phyloP scores from a whole-genome alignment of 352 stramenopile species.

The Pythium dissimile region DNA sequence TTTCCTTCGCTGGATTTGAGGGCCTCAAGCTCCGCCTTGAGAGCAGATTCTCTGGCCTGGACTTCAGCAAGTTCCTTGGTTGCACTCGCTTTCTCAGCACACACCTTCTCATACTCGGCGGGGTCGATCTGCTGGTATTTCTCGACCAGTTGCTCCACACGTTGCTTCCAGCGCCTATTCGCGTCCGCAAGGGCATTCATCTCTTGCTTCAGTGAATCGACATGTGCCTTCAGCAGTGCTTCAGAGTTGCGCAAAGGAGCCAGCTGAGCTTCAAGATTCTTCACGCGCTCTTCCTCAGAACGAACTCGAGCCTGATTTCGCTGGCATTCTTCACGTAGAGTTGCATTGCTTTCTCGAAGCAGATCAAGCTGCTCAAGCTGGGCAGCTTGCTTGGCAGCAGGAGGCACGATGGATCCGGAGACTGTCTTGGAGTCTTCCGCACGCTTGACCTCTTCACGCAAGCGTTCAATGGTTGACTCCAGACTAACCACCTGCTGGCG shows the following conservation, averaged over 20 bases:
- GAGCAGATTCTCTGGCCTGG: constrained; percentile 32
- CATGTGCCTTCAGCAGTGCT: constrained; percentile 37
- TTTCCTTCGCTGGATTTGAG: constrained; percentile 21
- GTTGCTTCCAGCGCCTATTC: constrained; percentile 76
- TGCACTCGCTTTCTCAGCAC: constrained; percentile 51
- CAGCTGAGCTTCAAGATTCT: constrained; percentile 48
- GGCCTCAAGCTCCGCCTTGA: constrained; percentile 45
- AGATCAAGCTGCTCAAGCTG: constrained; percentile 74
- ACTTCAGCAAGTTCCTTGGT: constrained; percentile 43
- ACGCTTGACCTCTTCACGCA: constrained; percentile 59
- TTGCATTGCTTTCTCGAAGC: constrained; percentile 77
- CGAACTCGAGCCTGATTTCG: constrained; percentile 51
- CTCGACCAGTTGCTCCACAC: constrained; percentile 77
- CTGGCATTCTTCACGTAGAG: constrained; percentile 66
- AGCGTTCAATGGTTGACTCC: constrained; percentile 51
- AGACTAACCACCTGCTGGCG: constrained; percentile 50
- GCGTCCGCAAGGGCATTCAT: constrained; percentile 49
- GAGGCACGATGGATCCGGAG: not conserved
- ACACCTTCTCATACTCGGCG: constrained; percentile 64
- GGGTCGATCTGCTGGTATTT: constrained; percentile 84
- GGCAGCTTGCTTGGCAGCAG: constrained; percentile 47
- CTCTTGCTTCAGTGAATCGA: constrained; percentile 64
- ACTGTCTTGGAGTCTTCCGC: constrained; percentile 13
- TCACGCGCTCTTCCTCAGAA: constrained; percentile 45
- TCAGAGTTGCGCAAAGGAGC: constrained; percentile 45